These are phyloP conservation scores for Suillus subluteus DNA, from an alignment of 768 basidiomycete genomes.

Conservation along the genomic window DNA sequence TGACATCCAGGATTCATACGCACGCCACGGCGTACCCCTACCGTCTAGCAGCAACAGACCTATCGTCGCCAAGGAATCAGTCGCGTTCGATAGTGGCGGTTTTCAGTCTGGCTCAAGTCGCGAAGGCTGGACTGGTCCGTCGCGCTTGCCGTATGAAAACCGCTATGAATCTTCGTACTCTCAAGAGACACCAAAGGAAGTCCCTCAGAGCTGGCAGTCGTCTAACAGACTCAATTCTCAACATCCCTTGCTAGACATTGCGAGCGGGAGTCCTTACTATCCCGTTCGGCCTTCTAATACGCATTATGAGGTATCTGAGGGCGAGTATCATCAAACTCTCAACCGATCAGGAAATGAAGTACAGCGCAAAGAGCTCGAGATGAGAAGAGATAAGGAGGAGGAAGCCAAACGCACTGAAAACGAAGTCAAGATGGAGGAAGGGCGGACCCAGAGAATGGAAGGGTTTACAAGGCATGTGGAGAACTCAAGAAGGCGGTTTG, in stretches of 20 bases:
- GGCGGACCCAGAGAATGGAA: slow-evolving; percentile 19
- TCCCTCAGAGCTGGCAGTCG: slow-evolving; percentile 33
- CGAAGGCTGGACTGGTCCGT: slow-evolving; percentile 23
- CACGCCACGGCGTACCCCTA: slow-evolving; percentile 14
- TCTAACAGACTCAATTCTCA: slow-evolving; percentile 23
- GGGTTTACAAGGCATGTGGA: slow-evolving; percentile 21
- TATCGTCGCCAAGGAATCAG: slow-evolving; percentile 25
- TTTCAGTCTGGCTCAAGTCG: slow-evolving; percentile 26
- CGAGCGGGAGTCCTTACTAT: slow-evolving; percentile 7
- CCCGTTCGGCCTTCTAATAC: slow-evolving; percentile 23
- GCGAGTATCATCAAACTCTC: slow-evolving; percentile 30
- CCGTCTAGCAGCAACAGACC: slow-evolving; percentile 33
- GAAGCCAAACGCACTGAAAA: slow-evolving; percentile 23
- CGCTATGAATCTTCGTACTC: slow-evolving; percentile 30
- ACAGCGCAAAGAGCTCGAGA: slow-evolving; percentile 28
- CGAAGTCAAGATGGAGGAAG: slow-evolving; percentile 23
- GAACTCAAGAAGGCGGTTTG: slow-evolving; percentile 21
- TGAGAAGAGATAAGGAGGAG: slow-evolving; percentile 26
- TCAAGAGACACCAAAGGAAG: slow-evolving; percentile 31
- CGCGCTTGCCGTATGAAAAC: slow-evolving; percentile 27
- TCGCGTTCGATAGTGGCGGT: slow-evolving; percentile 22
- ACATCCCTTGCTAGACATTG: slow-evolving; percentile 16
- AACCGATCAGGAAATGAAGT: slow-evolving; percentile 21
- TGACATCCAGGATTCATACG: neutral
- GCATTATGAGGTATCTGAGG: slow-evolving; percentile 34